Evolutionary conservation across 2,329 filamentous ascomycete species (phyloP).

Genomic region (Pestalotiopsis sp.): DNA sequence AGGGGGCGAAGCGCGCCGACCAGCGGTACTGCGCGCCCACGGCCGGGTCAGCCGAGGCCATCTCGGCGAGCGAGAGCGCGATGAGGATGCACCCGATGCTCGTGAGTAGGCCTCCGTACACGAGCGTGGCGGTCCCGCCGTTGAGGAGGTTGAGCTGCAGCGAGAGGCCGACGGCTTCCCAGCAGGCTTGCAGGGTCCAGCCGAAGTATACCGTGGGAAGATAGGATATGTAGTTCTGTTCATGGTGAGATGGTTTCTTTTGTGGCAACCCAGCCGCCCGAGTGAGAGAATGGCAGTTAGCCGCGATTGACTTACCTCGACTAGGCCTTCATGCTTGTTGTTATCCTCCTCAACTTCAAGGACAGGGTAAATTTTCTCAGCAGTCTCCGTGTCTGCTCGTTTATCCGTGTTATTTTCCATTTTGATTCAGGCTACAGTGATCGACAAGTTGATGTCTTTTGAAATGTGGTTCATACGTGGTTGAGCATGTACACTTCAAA

Average conservation of each 20-base stretch:
- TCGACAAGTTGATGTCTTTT: no score
- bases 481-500: no score
- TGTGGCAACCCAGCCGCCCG: neutral
- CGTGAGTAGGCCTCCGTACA: conserved; percentile 1
- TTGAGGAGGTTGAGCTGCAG: conserved; percentile 13
- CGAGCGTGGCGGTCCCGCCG: conserved; percentile 2
- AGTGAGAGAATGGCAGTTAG: no score
- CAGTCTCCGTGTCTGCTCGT: neutral
- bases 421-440: neutral
- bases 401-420: no score
- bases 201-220: conserved; percentile 9
- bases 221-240: conserved; percentile 11
- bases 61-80: conserved; percentile 12
- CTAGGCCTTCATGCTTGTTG: neutral
- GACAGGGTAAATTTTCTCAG: neutral
- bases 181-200: conserved; percentile 9
- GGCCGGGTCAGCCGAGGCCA: conserved; percentile 11
- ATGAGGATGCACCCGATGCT: neutral
- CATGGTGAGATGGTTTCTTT: neutral
- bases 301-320: neutral
- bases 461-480: no score
- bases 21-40: conserved; percentile 13
- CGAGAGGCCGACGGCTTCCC: conserved; percentile 11
- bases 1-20: conserved; percentile 6
- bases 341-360: neutral